Evolutionary conservation across 73 alveolate species (phyloP).

Genomic region (Tetrahymena malaccensis): DNA sequence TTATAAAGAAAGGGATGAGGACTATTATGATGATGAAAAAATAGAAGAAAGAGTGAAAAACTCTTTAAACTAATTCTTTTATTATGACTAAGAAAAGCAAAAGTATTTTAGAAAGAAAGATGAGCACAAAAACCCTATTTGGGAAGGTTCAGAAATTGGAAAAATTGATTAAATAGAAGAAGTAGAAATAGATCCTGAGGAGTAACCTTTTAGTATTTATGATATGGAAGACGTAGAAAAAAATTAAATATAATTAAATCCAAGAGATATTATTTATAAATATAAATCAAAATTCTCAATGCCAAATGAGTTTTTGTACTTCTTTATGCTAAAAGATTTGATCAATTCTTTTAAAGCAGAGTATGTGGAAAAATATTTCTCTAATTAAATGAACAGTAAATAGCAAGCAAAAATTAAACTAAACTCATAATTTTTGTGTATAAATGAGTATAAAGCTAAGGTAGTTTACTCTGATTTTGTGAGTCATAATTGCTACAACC

Average conservation of each 20-base stretch:
- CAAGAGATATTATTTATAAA: background rate
- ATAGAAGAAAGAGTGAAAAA: background rate
- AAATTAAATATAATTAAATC: background rate
- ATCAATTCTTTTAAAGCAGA: background rate
- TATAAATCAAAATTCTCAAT: background rate
- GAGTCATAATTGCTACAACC: background rate
- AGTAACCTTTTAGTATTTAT: background rate
- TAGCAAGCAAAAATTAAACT: background rate
- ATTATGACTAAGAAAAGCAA: background rate
- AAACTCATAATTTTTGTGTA: background rate
- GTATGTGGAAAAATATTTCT: background rate
- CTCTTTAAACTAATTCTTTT: background rate
- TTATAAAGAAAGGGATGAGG: background rate
- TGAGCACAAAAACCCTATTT: background rate
- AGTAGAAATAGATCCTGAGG: background rate
- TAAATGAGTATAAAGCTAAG: background rate
- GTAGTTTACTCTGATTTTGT: background rate
- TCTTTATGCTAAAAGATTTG: background rate
- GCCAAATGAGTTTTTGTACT: background rate
- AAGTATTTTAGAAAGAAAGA: background rate
- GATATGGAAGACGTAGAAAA: background rate
- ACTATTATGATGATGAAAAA: background rate
- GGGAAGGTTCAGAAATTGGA: background rate
- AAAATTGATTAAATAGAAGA: background rate
- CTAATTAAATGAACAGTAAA: background rate